Evolutionary conservation across 1,284 basidiomycete genomes (phyloP), one percentile per base, ranked within the genome.

Genomic region (Ganoderma resinaceum): DNA sequence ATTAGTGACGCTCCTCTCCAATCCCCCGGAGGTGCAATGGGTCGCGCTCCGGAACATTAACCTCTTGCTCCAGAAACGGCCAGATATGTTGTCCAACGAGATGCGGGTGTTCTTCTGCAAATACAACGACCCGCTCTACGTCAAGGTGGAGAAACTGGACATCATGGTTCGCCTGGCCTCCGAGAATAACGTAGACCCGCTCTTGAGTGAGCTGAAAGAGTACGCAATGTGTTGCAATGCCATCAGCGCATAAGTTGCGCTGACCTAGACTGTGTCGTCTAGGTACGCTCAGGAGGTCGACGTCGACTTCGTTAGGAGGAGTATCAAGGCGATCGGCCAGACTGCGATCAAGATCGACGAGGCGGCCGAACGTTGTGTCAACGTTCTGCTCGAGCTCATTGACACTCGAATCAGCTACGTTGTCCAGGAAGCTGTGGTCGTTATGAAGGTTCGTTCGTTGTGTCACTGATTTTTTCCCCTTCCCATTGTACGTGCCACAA

Each of bases 71-170:
- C 98, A 99, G 81, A 96, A 97, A 75, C 91, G 95, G 3, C 85
- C 95, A 0, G 94, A 97, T 68, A 87, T 98, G 66, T 87, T 99
- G 7, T 90, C 92, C 35, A 97, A 95, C 81, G 97, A 99, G 82
- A 96, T 99, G 91, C 91, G 96, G 67, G 97, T 99, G 31, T 99
- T 99, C 81, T 99, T 99, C 85, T 99, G 98, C 91, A 99, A 99
- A 81, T 99, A 99, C 84, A 99, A 99, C 80, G 98, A 99, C 78
- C 97, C 98, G 2, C 85, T 97, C 40, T 99, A 99, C 78, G 96
- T 99, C 81, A 99, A 99, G 83, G 89, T 99, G 62, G 97, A 98
- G 80, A 99, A 99, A 81, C 84, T 99, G 70, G 98, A 98, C 76
- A 98, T 99, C 80, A 99, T 99, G 97, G 96, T 98, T 71, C 90